These are phyloP conservation scores for Cenococcum geophilum DNA, from an alignment of 495 filamentous ascomycete genomes.

Conservation along the genomic window DNA sequence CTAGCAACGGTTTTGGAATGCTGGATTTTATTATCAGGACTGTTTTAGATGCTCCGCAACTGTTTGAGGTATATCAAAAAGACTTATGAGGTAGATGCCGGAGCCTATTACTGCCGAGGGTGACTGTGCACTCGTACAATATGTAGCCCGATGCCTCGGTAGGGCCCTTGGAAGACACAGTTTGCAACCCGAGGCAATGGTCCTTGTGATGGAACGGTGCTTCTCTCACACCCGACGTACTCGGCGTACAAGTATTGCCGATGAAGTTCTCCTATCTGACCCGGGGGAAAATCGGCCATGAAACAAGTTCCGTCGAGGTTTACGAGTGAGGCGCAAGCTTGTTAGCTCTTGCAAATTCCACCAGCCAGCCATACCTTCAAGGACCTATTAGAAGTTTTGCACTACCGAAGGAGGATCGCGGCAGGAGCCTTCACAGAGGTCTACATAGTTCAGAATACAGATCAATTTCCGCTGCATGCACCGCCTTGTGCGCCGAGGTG, in stretches of 20 bases:
- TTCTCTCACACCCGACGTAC: not conserved
- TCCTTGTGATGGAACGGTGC: not conserved
- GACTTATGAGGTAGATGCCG: not conserved
- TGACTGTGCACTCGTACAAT: not conserved
- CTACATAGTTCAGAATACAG: no score
- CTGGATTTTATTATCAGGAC: not conserved
- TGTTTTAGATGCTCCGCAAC: not conserved
- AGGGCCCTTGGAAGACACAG: not conserved
- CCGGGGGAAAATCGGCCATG: not conserved
- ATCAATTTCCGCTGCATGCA: no score
- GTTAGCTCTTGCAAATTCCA: no score
- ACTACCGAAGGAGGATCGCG: no score
- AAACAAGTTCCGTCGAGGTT: conserved; percentile 1
- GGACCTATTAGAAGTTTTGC: no score
- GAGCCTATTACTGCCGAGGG: not conserved
- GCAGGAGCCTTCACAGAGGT: no score
- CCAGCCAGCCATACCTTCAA: no score
- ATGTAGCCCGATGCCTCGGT: not conserved
- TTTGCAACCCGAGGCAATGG: not conserved
- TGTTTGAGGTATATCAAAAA: conserved; percentile 5
- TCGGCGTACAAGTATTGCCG: not conserved
- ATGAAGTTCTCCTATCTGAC: not conserved
- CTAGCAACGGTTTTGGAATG: not conserved
- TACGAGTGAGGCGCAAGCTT: not conserved
- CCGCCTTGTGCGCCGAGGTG: not conserved